Base-by-base conservation (phyloP, 2,329 filamentous ascomycete species). In the Cordyceps militaris region DNA sequence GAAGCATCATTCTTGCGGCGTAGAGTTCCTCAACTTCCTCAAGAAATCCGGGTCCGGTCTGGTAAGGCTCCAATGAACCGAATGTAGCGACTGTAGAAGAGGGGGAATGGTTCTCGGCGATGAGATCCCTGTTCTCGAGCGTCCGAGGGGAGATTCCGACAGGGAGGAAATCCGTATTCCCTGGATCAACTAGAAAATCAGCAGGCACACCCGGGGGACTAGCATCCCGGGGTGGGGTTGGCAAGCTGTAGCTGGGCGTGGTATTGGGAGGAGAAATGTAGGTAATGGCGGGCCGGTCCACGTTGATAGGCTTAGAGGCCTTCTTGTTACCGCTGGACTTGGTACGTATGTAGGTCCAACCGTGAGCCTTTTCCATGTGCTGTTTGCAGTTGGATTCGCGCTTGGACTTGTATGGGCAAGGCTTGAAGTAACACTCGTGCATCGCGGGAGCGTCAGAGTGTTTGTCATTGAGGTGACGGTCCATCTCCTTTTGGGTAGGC, bases 401-500 rank as follows among this genome's bases (percentile, higher is more conserved):
- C 79, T 97, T 97, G 11, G 92, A 96, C 68, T 91, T 88, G 77
- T 97, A 97, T 0, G 89, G 85, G 79, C 94, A 97, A 24, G 87
- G 87, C 65, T 85, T 80, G 74, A 82, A 97, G 49, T 85, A 75
- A 74, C 94, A 99, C 74, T 89, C 85, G 73, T 85, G 96, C 76
- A 95, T 85, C 44, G 85, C 79, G 4, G 94, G 92, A 34, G 85
- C 80, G 55, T 82, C 75, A 19, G 89, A 92, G 76, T 99, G 94
- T 76, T 95, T 96, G 77, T 99, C 94, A 71, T 97, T 97, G 73
- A 91, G 83, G 72, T 99, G 94, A 55, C 94, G 89, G 66, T 96
- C 92, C 74, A 92, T 89, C 75, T 97, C 94, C 76, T 99, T 97
- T 74, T 97, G 92, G 0, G 94, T 97, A 4, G 94, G 93, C 89